A percentile compares a stretch with the other conserved stretches of the same genome.
Conservation (phyloP, 768 basidiomycete genomes). For the Hysterangium stoloniferum region DNA sequence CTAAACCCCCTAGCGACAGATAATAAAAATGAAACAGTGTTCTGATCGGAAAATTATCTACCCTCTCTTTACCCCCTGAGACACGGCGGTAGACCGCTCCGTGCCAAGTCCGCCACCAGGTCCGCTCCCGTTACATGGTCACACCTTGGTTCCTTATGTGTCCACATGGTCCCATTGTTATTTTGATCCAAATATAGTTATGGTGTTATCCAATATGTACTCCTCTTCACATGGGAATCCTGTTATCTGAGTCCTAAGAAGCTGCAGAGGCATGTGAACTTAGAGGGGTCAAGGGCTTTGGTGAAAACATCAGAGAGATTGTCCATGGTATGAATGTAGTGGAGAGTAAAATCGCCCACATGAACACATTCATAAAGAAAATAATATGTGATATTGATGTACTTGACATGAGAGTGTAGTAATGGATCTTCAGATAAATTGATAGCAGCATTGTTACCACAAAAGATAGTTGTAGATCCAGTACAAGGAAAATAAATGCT, state of each 20-base stretch:
- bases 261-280: not conserved
- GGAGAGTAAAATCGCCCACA: conserved; percentile 18
- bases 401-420: conserved; percentile 32
- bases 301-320: conserved; percentile 36
- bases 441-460: conserved; percentile 35
- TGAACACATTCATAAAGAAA: conserved; percentile 29
- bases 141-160: too few species aligned
- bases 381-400: conserved; percentile 36
- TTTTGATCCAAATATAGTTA: too few species aligned
- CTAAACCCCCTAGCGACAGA: too few species aligned
- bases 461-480: conserved; percentile 16
- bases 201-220: too few species aligned
- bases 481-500: conserved; percentile 17
- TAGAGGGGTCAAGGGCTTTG: conserved; percentile 24
- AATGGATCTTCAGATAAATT: conserved; percentile 26
- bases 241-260: not conserved
- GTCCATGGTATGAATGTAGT: conserved; percentile 25
- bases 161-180: too few species aligned
- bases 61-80: too few species aligned
- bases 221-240: not conserved
- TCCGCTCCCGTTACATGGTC: too few species aligned
- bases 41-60: too few species aligned
- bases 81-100: too few species aligned
- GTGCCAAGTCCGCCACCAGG: too few species aligned
- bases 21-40: too few species aligned